Evolutionary conservation across 495 filamentous ascomycete species (phyloP).

Genomic region (Penicillium psychrofluorescens): DNA sequence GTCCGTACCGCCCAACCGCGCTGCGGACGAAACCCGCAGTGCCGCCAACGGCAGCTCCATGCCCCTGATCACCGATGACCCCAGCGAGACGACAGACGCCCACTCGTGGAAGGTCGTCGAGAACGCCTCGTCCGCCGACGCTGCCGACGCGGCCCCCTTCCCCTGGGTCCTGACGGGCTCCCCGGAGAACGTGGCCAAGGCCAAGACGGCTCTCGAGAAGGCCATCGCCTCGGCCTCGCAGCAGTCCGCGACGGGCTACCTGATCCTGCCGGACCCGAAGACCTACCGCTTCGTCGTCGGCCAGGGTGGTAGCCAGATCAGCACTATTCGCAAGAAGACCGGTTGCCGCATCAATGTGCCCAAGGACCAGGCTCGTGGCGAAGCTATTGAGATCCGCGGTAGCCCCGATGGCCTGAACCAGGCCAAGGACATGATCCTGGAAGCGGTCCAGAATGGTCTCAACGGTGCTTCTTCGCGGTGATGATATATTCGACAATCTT

Average conservation of each 20-base stretch:
- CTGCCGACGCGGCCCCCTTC: conserved; percentile 47
- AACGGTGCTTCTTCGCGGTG: conserved; percentile 16
- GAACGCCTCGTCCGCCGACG: conserved; percentile 25
- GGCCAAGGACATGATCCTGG: conserved; percentile 81
- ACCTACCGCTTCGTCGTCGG: conserved; percentile 90
- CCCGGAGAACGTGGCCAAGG: conserved; percentile 67
- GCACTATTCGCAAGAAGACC: conserved; percentile 83
- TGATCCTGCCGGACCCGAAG: conserved; percentile 81
- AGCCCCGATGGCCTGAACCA: conserved; percentile 73
- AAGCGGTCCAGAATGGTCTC: conserved; percentile 54
- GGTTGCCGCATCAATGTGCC: conserved; percentile 90
- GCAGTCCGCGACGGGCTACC: conserved; percentile 70
- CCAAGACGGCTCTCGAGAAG: conserved; percentile 59
- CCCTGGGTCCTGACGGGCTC: conserved; percentile 85
- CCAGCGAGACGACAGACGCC: conserved; percentile 46
- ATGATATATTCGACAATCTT: background rate
- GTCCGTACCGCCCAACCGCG: conserved; percentile 58
- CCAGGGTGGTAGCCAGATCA: conserved; percentile 82
- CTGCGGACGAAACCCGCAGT: conserved; percentile 28
- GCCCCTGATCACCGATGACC: conserved; percentile 86
- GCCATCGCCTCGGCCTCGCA: conserved; percentile 66
- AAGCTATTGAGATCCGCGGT: conserved; percentile 85
- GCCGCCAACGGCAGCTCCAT: conserved; percentile 50
- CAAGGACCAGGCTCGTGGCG: conserved; percentile 63
- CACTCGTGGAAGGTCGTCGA: conserved; percentile 80